phyloP scores from a whole-genome alignment of 257 asterid species.

The Solanum dulcamara region DNA sequence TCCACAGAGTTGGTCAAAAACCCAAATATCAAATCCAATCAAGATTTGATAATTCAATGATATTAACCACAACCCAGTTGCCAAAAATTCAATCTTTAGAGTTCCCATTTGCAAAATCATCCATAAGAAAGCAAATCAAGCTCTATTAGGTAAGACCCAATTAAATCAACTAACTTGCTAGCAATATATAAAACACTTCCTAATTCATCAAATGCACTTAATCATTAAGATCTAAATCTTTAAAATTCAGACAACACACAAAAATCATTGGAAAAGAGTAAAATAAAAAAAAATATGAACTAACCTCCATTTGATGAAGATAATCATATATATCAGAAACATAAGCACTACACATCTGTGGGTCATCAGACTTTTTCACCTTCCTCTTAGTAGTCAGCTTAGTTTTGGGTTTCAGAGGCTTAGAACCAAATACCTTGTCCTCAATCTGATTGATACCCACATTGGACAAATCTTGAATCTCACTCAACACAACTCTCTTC shows the following conservation, averaged over 20 bases:
- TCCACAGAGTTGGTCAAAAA: background rate
- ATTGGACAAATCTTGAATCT: background rate
- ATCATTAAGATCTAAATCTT: too few relatives aligned
- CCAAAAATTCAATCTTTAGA: background rate
- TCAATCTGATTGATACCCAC: background rate
- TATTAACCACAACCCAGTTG: too few relatives aligned
- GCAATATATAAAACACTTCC: background rate
- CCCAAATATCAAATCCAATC: background rate
- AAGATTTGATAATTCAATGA: background rate
- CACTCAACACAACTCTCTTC: slow-evolving; percentile 16
- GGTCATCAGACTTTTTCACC: background rate
- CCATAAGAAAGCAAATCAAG: background rate
- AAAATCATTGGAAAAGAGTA: background rate
- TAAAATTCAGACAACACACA: background rate
- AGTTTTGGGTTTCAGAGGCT: background rate
- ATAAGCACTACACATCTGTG: slow-evolving; percentile 15
- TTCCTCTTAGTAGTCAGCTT: background rate
- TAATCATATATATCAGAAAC: slow-evolving; percentile 9
- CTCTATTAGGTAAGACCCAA: background rate
- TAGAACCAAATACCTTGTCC: background rate
- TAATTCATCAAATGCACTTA: too few relatives aligned
- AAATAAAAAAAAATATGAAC: background rate
- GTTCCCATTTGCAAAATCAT: background rate
- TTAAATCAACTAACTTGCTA: background rate
- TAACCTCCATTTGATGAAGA: slow-evolving; percentile 11